Evolutionary conservation across 2,329 filamentous ascomycete genomes (phyloP), one percentile per base, ranked within the genome.

Genomic region (Aspergillus chevalieri): DNA sequence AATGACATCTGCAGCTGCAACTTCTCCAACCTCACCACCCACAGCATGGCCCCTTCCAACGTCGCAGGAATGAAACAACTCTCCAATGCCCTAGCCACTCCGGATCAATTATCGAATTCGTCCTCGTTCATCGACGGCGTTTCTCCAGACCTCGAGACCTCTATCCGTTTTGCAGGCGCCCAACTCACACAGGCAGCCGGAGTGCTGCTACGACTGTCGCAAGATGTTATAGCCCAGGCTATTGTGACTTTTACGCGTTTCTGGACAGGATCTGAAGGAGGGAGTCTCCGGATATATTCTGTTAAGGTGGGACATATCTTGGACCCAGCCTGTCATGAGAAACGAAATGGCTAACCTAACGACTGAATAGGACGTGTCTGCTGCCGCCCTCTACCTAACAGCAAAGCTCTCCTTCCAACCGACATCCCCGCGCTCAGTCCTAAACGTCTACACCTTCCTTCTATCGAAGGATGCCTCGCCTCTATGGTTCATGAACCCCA

Each of bases 391-490:
- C 46, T 97, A 89, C 73, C 78, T 95, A 46, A 81, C 84, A 21
- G 82, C 89, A 26, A 97, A 97, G 71, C 79, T 93, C 50, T 89
- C 90, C 21, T 81, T 88, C 3, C 78, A 82, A 45, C 86, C 90
- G 1, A 83, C 86, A 51, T 86, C 86, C 10, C 82, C 89, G 0
- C 84, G 90, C 57, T 90, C 90, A 57, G 75, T 96, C 36, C 79
- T 90, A 51, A 93, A 91, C 65, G 85, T 92, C 52, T 95, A 94
- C 70, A 79, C 83, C 36, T 95, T 92, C 68, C 83, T 97, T 4
- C 72, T 84, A 36, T 87, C 86, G 0, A 67, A 79, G 43, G 62
- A 70, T 1, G 71, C 74, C 21, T 85, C 83, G 0, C 74, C 78
- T 22, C 65, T 78, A 76, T 67, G 72, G 73, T 65, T 66, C 65